Evolutionary conservation across 73 alveolate species (phyloP).

Genomic region (Paramecium sexaurelia): DNA sequence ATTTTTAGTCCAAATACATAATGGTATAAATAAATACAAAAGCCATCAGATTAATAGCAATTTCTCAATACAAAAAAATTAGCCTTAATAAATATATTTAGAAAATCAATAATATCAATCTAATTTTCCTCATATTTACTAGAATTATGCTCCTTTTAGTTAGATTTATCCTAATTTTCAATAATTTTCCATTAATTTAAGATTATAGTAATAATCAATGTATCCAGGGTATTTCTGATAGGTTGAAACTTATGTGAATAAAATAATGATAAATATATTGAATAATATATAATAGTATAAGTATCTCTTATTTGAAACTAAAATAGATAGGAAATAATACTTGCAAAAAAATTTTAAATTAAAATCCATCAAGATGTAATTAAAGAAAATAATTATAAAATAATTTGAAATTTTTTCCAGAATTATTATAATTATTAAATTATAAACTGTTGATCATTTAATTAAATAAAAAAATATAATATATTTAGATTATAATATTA

Average conservation of each 20-base stretch:
- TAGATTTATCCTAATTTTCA: neutral
- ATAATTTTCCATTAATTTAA: neutral
- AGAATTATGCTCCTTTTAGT: neutral
- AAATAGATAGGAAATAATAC: too few relatives aligned
- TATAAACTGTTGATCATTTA: neutral
- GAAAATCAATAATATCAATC: neutral
- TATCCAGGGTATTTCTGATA: neutral
- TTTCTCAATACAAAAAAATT: neutral
- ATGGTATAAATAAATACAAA: neutral
- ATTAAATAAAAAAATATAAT: neutral
- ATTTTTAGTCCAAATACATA: neutral
- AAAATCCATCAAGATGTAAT: neutral
- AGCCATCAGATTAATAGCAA: neutral
- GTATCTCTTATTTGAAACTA: too few relatives aligned
- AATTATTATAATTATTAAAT: neutral
- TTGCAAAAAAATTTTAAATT: neutral
- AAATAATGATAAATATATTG: neutral
- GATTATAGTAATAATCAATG: neutral
- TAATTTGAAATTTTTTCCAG: neutral
- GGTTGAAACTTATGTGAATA: neutral
- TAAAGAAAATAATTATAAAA: neutral
- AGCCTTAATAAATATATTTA: neutral
- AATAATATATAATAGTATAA: neutral
- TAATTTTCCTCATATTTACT: neutral
- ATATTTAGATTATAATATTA: neutral